phyloP scores from a whole-genome alignment of 2,329 filamentous ascomycete species.

The Ophiostoma tasmaniense region DNA sequence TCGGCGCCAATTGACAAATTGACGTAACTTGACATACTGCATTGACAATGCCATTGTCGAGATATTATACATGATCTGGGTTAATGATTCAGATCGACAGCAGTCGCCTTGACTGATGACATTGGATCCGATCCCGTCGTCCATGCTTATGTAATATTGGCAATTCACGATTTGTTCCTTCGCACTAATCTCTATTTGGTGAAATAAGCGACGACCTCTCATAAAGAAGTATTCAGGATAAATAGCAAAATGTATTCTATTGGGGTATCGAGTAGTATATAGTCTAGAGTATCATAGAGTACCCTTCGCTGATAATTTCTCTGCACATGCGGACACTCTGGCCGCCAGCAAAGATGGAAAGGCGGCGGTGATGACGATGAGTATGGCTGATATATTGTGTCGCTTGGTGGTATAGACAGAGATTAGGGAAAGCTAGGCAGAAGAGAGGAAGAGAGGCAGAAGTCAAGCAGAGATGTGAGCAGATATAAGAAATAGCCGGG shows the following conservation, averaged over 20 bases:
- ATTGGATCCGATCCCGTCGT: background rate
- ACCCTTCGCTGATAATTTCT: too few relatives aligned
- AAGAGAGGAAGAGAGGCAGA: background rate
- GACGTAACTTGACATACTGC: too few relatives aligned
- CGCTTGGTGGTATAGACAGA: background rate
- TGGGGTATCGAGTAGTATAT: background rate
- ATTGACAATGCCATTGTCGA: too few relatives aligned
- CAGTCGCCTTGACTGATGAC: background rate
- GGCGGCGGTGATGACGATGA: background rate
- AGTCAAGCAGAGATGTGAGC: background rate
- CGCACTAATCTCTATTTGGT: too few relatives aligned
- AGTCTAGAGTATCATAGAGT: too few relatives aligned
- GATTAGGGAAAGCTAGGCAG: background rate
- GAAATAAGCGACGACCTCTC: too few relatives aligned
- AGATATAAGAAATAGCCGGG: background rate
- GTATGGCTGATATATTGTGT: background rate
- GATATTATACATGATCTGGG: background rate
- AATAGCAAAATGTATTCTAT: background rate
- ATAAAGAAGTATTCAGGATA: too few relatives aligned
- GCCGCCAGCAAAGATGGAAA: background rate
- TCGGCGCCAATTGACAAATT: background rate
- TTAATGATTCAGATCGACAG: background rate
- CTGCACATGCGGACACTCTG: background rate
- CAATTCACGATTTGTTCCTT: background rate
- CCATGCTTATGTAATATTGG: background rate